phyloP scores from a whole-genome alignment of 1,139 yeast species.

The Candida labiduridarum region DNA sequence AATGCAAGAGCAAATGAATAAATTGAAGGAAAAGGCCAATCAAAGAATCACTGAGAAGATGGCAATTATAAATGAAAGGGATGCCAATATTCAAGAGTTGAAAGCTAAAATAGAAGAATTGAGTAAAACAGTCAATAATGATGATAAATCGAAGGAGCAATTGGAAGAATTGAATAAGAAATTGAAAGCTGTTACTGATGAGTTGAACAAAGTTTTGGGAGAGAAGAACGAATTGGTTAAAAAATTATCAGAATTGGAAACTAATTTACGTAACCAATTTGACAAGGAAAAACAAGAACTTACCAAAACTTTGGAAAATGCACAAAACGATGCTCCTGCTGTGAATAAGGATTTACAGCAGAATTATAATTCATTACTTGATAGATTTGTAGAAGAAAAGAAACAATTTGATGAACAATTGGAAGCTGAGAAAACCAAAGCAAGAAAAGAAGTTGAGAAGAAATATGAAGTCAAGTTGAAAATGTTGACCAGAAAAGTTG shows the following conservation, averaged over 20 bases:
- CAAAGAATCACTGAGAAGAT: constrained; percentile 12
- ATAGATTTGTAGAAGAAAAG: constrained; percentile 21
- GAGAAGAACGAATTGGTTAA: constrained; percentile 18
- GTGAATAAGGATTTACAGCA: constrained; percentile 12
- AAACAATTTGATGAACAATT: constrained; percentile 28
- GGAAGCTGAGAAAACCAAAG: constrained; percentile 32
- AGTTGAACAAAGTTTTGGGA: constrained; percentile 15
- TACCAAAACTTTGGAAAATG: constrained; percentile 19
- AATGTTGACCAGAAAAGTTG: constrained; percentile 47
- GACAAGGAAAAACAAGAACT: constrained; percentile 21
- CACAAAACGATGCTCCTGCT: constrained; percentile 11
- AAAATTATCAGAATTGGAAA: constrained; percentile 17
- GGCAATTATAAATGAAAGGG: constrained; percentile 13
- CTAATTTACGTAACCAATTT: constrained; percentile 15
- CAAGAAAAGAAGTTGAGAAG: constrained; percentile 39
- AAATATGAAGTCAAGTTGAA: constrained; percentile 44
- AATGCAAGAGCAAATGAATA: constrained; percentile 24
- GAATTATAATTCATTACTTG: constrained; percentile 23
- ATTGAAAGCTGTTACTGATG: constrained; percentile 11
- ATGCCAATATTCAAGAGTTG: constrained; percentile 13
- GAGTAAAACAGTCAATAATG: neutral
- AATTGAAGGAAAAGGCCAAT: constrained; percentile 18
- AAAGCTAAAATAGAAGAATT: constrained; percentile 12
- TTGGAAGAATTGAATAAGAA: constrained; percentile 19
- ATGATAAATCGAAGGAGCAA: constrained; percentile 9